Evolutionary conservation across 2,329 filamentous ascomycete genomes (phyloP), one percentile per base, ranked within the genome.

Genomic region (Hymenoscyphus occultus): DNA sequence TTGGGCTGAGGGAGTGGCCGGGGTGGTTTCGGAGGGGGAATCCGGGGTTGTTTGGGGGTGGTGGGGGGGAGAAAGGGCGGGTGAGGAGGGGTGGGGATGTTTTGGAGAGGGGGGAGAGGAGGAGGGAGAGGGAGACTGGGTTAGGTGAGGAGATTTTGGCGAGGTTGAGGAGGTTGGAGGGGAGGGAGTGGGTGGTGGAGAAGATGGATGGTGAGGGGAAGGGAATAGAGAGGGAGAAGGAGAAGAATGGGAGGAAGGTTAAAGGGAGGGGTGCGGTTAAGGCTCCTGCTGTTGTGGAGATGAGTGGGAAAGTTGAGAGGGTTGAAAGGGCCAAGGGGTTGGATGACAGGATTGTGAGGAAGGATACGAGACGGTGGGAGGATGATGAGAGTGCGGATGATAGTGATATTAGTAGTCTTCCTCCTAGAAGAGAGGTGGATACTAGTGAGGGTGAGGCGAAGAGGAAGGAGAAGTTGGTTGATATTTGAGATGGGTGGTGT

Each of bases 1-100:
- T 82, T 28, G 81, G 81, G 0, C 76, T 84, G 10, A 60, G 48
- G 9, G 74, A 76, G 65, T 75, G 77, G 60, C 82, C 83, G 1
- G 66, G 66, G 0, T 84, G 83, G 82, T 84, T 70, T 45, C 64
- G 69, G 14, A 59, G 56, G 14, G 35, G 65, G 60, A 74, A 74
- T 56, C 66, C 68, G 3, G 71, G 69, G 3, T 72, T 69, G 48
- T 74, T 73, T 19, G 61, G 56, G 22, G 45, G 56, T 54, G 64
- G 68, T 48, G 39, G 28, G 19, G 42, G 39, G 51, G n/a, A n/a
- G n/a, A n/a, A n/a, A n/a, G n/a, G n/a, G n/a, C n/a, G 42, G 39
- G 51, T 57, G 61, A 56, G 32, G 35, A 59, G 51, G 60, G 57
- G 16, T 39, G 59, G 51, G 16, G 32, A 10, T 3, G 32, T 35